Base-by-base conservation (phyloP, 2,329 filamentous ascomycete genomes). In the Ascocoryne sarcoides region DNA sequence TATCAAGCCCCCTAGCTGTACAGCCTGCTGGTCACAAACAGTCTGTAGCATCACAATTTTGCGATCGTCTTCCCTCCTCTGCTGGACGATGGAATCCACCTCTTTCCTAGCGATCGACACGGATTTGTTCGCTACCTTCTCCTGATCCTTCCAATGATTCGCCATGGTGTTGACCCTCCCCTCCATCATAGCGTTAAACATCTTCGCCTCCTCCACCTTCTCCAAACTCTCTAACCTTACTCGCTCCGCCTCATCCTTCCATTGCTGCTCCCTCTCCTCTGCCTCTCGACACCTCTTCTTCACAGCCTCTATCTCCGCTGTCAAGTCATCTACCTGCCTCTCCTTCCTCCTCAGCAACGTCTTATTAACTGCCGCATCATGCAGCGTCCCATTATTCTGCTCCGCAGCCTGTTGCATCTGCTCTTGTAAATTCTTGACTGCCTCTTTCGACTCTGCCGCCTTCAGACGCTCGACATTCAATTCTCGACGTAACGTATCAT, bases 401-500 rank as follows among this genome's bases (percentile, higher is more conserved):
- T 70, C 71, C 21, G 77, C 65, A 50, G 81, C 68, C 32, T 77
- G 72, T 44, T 84, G 79, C 66, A 85, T 79, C 61, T 81, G 84
- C 49, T 82, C 79, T 56, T 84, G 79, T 34, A 82, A 65, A 48
- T 84, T 68, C 46, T 75, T 76, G 9, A 81, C 73, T 4, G 75
- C 72, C 57, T 83, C 76, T 51, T 76, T 76, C n/a, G 81, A 71
- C 54, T 88, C 84, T 43, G 87, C 82, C 32, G 80, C 71, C 33
- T 72, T 71, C 40, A 82, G 59, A 15, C 69, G 68, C 60, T 84
- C 79, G 42, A 82, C 74, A 53, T 81, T 70, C 42, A 84, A 68
- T 48, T 90, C 84, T 38, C 84, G 74, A 53, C 84, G 84, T 33
- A 90, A 67, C 30, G 79, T 73, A 55, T 90, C 84, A 51, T 88